Conservation (phyloP, 306 rosid species). For the Ammopiptanthus mongolicus region DNA sequence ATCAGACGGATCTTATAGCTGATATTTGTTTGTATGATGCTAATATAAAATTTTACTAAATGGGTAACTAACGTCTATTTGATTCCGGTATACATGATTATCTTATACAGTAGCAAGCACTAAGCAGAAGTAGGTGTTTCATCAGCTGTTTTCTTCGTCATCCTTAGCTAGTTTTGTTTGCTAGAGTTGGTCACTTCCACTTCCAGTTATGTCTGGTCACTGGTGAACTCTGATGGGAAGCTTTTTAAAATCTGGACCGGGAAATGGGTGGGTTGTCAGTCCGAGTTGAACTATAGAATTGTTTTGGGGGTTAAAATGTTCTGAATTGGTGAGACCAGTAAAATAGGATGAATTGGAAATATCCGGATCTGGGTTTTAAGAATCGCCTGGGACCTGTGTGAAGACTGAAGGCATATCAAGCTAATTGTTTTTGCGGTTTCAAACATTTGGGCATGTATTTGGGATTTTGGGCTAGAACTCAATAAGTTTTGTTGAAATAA, state of each 20-base stretch:
- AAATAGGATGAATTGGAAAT: neutral
- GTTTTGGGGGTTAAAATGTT: neutral
- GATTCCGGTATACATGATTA: neutral
- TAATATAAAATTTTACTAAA: neutral
- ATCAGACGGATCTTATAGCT: conserved; percentile 6
- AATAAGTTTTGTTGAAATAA: neutral
- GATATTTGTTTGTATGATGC: conserved; percentile 11
- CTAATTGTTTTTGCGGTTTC: neutral
- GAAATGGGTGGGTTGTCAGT: neutral
- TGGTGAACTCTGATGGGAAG: neutral
- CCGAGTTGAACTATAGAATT: neutral
- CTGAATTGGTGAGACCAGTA: too few species aligned
- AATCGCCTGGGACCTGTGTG: neutral
- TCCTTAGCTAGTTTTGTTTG: neutral
- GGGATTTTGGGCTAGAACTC: too few species aligned
- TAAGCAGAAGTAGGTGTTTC: neutral
- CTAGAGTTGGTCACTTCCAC: neutral
- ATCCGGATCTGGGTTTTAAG: neutral
- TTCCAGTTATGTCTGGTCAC: neutral
- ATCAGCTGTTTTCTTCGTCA: neutral
- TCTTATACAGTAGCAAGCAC: neutral
- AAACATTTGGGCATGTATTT: neutral
- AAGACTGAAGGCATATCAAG: neutral
- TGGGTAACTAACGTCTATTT: neutral
- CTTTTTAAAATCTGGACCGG: neutral